Conservation (phyloP, 2,329 filamentous ascomycete genomes). For the Microdochium bolleyi region DNA sequence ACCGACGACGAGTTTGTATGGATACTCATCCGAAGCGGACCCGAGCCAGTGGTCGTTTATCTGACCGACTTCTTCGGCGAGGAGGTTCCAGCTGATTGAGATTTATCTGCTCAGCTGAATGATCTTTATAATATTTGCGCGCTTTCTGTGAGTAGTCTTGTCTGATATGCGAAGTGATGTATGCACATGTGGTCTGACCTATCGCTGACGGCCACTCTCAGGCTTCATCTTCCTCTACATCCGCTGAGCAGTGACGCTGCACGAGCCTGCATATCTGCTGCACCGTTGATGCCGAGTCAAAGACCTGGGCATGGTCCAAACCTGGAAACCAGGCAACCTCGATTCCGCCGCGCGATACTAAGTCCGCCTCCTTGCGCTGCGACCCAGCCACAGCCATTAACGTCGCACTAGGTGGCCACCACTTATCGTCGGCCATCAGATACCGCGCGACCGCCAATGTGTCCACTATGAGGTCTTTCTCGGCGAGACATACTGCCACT, state of each 20-base stretch:
- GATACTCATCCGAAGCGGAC: conserved; percentile 57
- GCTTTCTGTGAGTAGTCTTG: background rate
- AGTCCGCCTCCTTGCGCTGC: conserved; percentile 8
- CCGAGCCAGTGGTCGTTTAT: conserved; percentile 53
- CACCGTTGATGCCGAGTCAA: conserved; percentile 27
- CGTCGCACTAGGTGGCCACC: conserved; percentile 8
- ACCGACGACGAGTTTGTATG: conserved; percentile 51
- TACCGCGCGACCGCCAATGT: conserved; percentile 50
- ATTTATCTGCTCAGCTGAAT: background rate
- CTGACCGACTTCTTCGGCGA: conserved; percentile 53
- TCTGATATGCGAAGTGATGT: background rate
- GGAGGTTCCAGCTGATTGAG: conserved; percentile 23
- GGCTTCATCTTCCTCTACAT: conserved; percentile 2
- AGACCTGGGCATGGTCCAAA: conserved; percentile 58
- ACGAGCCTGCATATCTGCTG: conserved; percentile 9
- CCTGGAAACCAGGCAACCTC: conserved; percentile 53
- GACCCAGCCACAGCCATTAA: background rate
- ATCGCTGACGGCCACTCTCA: background rate
- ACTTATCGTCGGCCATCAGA: conserved; percentile 30
- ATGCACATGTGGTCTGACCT: background rate
- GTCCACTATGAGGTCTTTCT: conserved; percentile 58
- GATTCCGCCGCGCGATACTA: conserved; percentile 29
- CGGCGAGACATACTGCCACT: conserved; percentile 51
- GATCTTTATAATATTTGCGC: background rate
- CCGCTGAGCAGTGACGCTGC: conserved; percentile 16